A percentile compares a stretch with the other conserved stretches of the same genome.
These are phyloP conservation scores for Huntiella bhutanensis DNA, from an alignment of 2,329 filamentous ascomycete genomes.

Conservation along the genomic window DNA sequence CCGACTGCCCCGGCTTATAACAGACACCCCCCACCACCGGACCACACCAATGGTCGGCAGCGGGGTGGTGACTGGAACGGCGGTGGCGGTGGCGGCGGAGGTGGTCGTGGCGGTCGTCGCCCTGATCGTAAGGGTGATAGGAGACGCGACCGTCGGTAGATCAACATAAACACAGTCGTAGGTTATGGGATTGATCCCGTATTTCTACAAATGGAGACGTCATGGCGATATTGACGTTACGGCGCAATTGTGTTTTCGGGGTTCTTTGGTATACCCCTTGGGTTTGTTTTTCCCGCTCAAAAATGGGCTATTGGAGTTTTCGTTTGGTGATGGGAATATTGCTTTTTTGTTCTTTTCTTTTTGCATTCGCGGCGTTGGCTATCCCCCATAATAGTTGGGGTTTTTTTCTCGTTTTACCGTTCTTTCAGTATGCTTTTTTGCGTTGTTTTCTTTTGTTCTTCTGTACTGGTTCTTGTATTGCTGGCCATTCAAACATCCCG, in stretches of 20 bases:
- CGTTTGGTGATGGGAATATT: too few relatives aligned
- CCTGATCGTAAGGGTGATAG: constrained; percentile 7
- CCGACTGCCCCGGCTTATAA: constrained; percentile 1
- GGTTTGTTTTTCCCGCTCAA: too few relatives aligned
- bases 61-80: not conserved
- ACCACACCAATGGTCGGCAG: not conserved
- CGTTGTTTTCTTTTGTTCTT: not conserved
- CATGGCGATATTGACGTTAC: too few relatives aligned
- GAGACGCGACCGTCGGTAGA: constrained; percentile 7
- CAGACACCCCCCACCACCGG: constrained; percentile 8
- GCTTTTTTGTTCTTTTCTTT: not conserved
- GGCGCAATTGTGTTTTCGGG: too few relatives aligned
- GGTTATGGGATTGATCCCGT: too few relatives aligned
- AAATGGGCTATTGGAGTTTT: too few relatives aligned
- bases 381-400: not conserved
- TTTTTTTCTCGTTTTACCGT: not conserved
- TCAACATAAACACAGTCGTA: too few relatives aligned
- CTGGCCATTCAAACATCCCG: not conserved
- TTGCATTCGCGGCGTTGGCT: not conserved
- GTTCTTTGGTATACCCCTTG: too few relatives aligned
- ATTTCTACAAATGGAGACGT: too few relatives aligned
- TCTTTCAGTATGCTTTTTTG: not conserved
- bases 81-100: not conserved
- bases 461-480: not conserved
- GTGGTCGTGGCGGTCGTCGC: not conserved